These are phyloP conservation scores for Pyricularia grisea DNA, from an alignment of 2,329 filamentous ascomycete genomes.

Conservation along the genomic window DNA sequence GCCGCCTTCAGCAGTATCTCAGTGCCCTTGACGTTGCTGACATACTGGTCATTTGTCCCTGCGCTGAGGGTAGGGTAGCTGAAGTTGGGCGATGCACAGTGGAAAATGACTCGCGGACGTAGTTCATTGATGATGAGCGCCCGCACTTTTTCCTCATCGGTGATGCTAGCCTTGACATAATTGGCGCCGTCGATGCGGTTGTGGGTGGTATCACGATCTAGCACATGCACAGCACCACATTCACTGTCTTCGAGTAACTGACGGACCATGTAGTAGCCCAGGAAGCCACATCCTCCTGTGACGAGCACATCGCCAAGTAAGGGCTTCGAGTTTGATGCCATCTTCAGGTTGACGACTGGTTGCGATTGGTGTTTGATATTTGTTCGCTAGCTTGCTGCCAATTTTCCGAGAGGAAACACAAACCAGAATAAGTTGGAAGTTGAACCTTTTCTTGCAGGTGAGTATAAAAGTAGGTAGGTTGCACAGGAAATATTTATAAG, in stretches of 20 bases:
- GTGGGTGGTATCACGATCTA: slow-evolving; percentile 16
- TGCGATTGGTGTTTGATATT: neutral
- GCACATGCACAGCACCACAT: slow-evolving; percentile 15
- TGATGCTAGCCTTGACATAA: slow-evolving; percentile 19
- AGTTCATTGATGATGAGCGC: slow-evolving; percentile 13
- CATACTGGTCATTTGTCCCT: slow-evolving; percentile 11
- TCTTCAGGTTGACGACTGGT: neutral
- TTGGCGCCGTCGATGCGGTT: slow-evolving; percentile 15
- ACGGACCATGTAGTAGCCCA: slow-evolving; percentile 21
- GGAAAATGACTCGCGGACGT: slow-evolving; percentile 20
- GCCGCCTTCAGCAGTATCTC: slow-evolving; percentile 16
- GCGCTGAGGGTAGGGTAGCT: slow-evolving; percentile 10
- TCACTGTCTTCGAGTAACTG: slow-evolving; percentile 15
- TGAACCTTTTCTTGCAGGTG: too few relatives aligned
- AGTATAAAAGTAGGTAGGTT: too few relatives aligned
- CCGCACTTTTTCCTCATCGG: slow-evolving; percentile 10
- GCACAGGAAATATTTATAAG: too few relatives aligned
- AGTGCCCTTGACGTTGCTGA: slow-evolving; percentile 22
- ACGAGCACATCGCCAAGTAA: slow-evolving; percentile 14
- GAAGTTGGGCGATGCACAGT: slow-evolving; percentile 20
- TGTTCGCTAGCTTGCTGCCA: neutral
- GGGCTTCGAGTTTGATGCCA: neutral
- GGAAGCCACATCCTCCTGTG: slow-evolving; percentile 23
- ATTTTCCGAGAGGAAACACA: neutral
- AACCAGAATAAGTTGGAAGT: neutral